Base-by-base conservation (phyloP, 2,329 filamentous ascomycete species). In the Coniochaeta prunicola region DNA sequence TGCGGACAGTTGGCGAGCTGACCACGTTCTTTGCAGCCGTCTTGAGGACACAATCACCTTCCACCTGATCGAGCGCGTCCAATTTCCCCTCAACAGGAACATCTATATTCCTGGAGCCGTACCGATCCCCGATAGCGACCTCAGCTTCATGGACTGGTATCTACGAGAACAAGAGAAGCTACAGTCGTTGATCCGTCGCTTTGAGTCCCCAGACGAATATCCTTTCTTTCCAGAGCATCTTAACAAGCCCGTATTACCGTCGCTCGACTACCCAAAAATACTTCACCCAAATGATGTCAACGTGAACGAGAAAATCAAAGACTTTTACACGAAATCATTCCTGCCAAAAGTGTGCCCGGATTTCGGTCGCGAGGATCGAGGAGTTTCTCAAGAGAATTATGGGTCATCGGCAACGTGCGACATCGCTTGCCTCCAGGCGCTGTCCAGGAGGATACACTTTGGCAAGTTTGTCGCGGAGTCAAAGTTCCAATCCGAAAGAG, bases 21-120 rank as follows among this genome's bases (percentile, higher is more conserved):
- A 50, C 45, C 28, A 12, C 24, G 8, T 15, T 50, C 4, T 21
- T 38, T 54, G 56, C 69, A 99, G 94, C 69, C 94, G 94, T 21
- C 83, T 97, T 19, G 94, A 99, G 77, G 94, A 99, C 71, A 97
- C 93, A 62, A 97, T 99, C 70, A 96, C 91, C 65, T 97, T 96
- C 75, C 90, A 96, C 75, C 81, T 99, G 40, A 97, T 97, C 69
- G 94, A 99, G 77, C 88, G 94, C 42, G 93, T 93, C n/a, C 94
- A 99, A 73, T 99, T 97, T 74, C 91, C 93, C 4, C 82, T 96
- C 64, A 97, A 97, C 77, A 80, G 83, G 70, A 91, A 87, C 68
- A 92, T 97, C 74, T 99, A 99, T 77, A 74, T 78, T 13, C 83
- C 91, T 8, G 89, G 89, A 61, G 90, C 89, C n/a, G 81, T 97